phyloP scores from a whole-genome alignment of 1,284 basidiomycete genomes.

The Xanthoconium separans region DNA sequence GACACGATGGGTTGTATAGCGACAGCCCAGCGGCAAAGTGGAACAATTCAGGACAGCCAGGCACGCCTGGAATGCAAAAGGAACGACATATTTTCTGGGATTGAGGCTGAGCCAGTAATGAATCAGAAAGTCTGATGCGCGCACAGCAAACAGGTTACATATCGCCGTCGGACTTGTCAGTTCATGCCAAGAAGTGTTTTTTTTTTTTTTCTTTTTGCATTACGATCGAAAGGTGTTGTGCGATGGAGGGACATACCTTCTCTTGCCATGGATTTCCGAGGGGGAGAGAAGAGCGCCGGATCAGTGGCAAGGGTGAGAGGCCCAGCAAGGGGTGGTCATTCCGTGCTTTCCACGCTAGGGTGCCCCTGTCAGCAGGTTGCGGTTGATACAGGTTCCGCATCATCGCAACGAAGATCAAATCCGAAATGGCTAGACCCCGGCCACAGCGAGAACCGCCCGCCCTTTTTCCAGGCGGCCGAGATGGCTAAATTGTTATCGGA shows the following conservation, averaged over 20 bases:
- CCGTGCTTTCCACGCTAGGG: conserved; percentile 27
- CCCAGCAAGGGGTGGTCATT: conserved; percentile 11
- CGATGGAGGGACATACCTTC: not conserved
- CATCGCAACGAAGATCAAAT: conserved; percentile 34
- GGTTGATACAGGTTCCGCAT: conserved; percentile 20
- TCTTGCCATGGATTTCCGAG: conserved; percentile 20
- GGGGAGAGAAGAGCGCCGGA: conserved; percentile 9
- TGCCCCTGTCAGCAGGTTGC: conserved; percentile 27
- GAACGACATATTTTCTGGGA: conserved; percentile 8
- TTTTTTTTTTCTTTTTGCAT: conserved; percentile 14
- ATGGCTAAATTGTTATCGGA: not conserved
- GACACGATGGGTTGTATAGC: not conserved
- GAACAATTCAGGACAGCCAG: conserved; percentile 7
- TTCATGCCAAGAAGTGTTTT: conserved; percentile 7
- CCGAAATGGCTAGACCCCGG: conserved; percentile 17
- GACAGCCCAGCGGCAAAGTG: not conserved
- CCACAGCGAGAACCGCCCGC: not conserved
- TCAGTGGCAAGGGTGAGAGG: conserved; percentile 10
- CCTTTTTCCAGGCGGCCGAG: conserved; percentile 6
- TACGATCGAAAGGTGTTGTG: not conserved
- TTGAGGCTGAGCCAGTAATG: conserved; percentile 15
- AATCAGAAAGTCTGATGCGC: conserved; percentile 24
- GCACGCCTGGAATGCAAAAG: conserved; percentile 7
- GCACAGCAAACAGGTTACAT: not conserved
- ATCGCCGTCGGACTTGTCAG: conserved; percentile 1